phyloP scores from a whole-genome alignment of 1,284 basidiomycete species.

The Puccinia brachypodii region DNA sequence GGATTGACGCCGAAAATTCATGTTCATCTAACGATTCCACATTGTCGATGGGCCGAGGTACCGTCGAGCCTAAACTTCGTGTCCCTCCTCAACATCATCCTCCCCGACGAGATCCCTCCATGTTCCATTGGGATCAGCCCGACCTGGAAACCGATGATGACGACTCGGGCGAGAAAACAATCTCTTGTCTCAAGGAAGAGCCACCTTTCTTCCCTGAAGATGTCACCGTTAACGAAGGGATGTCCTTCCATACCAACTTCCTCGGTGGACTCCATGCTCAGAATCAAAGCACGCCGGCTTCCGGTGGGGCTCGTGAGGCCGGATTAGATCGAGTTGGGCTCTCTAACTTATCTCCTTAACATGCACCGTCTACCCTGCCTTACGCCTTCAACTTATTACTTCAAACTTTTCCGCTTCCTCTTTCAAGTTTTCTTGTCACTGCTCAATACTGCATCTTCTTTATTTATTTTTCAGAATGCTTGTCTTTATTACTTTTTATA shows the following conservation, averaged over 20 bases:
- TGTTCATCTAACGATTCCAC: neutral
- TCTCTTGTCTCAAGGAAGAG: constrained; percentile 39
- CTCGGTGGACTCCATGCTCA: constrained; percentile 3
- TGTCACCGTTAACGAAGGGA: constrained; percentile 27
- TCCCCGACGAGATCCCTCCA: constrained; percentile 18
- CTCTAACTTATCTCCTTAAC: constrained; percentile 1
- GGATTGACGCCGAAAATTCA: neutral
- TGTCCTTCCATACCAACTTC: constrained; percentile 17
- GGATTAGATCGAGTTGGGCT: neutral
- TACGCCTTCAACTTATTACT: neutral
- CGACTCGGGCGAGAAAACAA: constrained; percentile 28
- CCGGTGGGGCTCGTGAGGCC: neutral
- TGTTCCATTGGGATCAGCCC: constrained; percentile 30
- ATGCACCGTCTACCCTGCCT: neutral
- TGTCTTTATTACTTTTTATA: constrained; percentile 7
- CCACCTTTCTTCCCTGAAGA: constrained; percentile 22
- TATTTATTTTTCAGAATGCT: constrained; percentile 5
- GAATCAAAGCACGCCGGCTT: constrained; percentile 34
- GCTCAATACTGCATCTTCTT: neutral
- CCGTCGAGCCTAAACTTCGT: neutral
- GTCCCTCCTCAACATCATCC: neutral
- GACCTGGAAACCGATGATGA: constrained; percentile 12
- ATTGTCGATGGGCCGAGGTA: neutral
- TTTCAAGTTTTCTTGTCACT: too few relatives aligned
- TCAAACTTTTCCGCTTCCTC: neutral